These are phyloP conservation scores for Pestalotiopsis sp. DNA, from an alignment of 2,329 filamentous ascomycete genomes.

Conservation along the genomic window DNA sequence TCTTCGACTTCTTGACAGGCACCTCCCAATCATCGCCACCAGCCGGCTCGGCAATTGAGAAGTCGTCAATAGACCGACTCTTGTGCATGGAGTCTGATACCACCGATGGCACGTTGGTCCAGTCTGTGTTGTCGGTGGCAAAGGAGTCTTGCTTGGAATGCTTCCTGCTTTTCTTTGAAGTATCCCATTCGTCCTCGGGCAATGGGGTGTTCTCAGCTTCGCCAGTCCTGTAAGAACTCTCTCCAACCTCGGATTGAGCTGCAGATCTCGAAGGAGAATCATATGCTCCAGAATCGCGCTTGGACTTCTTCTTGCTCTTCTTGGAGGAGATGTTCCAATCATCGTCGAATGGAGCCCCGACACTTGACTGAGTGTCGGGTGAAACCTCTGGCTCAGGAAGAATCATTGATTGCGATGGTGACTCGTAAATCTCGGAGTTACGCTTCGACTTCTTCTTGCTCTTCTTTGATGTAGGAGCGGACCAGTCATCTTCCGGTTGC, in stretches of 20 bases:
- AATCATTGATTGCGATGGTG: slow-evolving; percentile 14
- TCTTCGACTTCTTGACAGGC: slow-evolving; percentile 37
- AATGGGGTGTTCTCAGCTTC: slow-evolving; percentile 29
- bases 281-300: slow-evolving; percentile 29
- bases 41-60: slow-evolving; percentile 18
- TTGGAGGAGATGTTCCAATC: slow-evolving; percentile 25
- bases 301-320: slow-evolving; percentile 37
- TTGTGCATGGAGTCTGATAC: background rate
- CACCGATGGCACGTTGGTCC: slow-evolving; percentile 10
- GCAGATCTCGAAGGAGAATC: slow-evolving; percentile 32
- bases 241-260: slow-evolving; percentile 31
- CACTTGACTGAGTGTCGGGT: background rate
- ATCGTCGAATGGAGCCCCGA: slow-evolving; percentile 15
- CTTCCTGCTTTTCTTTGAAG: slow-evolving; percentile 36
- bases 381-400: background rate
- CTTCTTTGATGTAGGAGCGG: slow-evolving; percentile 37
- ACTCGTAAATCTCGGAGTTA: slow-evolving; percentile 23
- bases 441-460: slow-evolving; percentile 49
- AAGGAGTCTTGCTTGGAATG: slow-evolving; percentile 12
- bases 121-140: slow-evolving; percentile 13
- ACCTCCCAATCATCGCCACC: slow-evolving; percentile 26
- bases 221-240: slow-evolving; percentile 43
- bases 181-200: slow-evolving; percentile 40
- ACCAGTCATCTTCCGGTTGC: slow-evolving; percentile 22
- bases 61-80: slow-evolving; percentile 13